Conservation (phyloP, 2,329 filamentous ascomycete genomes). For the Ophiocordyceps sinensis region DNA sequence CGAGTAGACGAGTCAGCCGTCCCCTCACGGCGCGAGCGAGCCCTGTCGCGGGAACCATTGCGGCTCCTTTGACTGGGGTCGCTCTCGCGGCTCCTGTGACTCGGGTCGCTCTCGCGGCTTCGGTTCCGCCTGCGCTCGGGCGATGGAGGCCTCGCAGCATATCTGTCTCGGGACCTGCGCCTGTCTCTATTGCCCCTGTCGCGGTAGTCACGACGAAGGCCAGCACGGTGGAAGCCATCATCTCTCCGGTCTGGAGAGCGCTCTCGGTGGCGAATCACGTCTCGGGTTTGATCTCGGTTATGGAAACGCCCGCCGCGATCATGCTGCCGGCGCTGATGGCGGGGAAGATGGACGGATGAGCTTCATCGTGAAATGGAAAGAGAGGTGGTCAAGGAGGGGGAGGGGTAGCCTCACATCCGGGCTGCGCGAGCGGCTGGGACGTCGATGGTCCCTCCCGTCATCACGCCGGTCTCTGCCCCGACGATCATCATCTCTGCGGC, state of each 20-base stretch:
- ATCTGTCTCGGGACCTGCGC: constrained; percentile 47
- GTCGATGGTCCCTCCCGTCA: constrained; percentile 34
- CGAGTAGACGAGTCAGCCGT: constrained; percentile 57
- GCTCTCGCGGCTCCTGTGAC: constrained; percentile 57
- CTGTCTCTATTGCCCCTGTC: constrained; percentile 34
- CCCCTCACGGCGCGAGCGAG: constrained; percentile 49
- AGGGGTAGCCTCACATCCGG: constrained; percentile 38
- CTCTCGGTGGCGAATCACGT: constrained; percentile 51
- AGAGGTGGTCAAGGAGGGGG: constrained; percentile 1
- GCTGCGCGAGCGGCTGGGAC: constrained; percentile 47
- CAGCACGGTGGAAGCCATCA: constrained; percentile 45
- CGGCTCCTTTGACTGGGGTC: constrained; percentile 53
- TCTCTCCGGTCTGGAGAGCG: constrained; percentile 54
- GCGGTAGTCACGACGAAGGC: constrained; percentile 39
- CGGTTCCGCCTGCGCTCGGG: constrained; percentile 43
- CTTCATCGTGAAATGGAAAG: constrained; percentile 24
- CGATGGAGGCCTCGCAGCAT: constrained; percentile 43
- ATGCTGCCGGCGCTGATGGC: constrained; percentile 40
- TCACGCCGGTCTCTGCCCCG: constrained; percentile 37
- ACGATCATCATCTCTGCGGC: constrained; percentile 45
- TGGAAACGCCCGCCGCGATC: constrained; percentile 31
- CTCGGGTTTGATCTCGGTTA: constrained; percentile 34
- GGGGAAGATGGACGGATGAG: constrained; percentile 2
- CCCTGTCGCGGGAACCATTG: constrained; percentile 58
- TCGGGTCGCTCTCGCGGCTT: constrained; percentile 48